Conservation (phyloP, 805 yeast species). For the Aciculoconidium aculeatum region DNA sequence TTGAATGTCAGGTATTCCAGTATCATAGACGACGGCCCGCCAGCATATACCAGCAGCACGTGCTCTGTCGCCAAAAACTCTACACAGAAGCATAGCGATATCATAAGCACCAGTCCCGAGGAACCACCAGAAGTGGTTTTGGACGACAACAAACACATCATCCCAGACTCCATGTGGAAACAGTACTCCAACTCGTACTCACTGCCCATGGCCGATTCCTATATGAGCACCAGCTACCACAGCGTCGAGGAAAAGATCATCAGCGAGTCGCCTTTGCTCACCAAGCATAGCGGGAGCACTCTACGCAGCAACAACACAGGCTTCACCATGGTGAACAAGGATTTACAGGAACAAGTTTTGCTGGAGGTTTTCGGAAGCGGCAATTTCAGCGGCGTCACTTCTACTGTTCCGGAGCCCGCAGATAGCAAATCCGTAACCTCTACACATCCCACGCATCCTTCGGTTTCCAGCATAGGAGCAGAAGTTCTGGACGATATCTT, state of each 20-base stretch:
- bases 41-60: constrained; percentile 1
- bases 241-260: constrained; percentile 2
- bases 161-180: constrained; percentile 74
- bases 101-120: too few relatives aligned
- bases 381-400: too few relatives aligned
- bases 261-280: constrained; percentile 2
- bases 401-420: constrained; percentile 3
- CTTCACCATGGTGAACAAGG: constrained; percentile 31
- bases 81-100: constrained; percentile 1
- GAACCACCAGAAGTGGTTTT: constrained; percentile 76
- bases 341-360: constrained; percentile 33
- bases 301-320: constrained; percentile 18
- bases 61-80: constrained; percentile 9
- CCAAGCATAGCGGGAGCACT: constrained; percentile 3
- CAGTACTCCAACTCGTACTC: constrained; percentile 43
- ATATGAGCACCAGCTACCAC: constrained; percentile 6
- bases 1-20: constrained; percentile 80
- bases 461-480: too few relatives aligned
- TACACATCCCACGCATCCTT: constrained; percentile 4
- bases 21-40: constrained; percentile 27
- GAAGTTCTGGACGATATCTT: constrained; percentile 36
- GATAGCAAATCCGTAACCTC: too few relatives aligned
- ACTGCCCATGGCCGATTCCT: constrained; percentile 9
- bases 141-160: constrained; percentile 87
- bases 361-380: constrained; percentile 34